These are phyloP conservation scores for Artomyces pyxidatus DNA, from an alignment of 768 basidiomycete genomes.

Conservation along the genomic window DNA sequence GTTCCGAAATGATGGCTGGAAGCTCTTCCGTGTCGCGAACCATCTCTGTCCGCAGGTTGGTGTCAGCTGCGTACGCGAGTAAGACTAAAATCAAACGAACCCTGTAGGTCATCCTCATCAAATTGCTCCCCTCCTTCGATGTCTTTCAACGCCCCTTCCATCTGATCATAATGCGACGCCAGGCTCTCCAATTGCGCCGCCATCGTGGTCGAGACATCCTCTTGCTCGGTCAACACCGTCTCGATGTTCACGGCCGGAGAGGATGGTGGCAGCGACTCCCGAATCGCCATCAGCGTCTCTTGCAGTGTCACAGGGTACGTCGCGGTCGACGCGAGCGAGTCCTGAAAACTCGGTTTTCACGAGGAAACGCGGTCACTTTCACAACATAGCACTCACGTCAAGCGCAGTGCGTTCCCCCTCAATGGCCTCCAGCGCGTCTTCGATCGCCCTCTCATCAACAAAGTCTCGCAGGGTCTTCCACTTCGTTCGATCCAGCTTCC, in stretches of 20 bases:
- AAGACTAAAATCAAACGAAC: slow-evolving; percentile 25
- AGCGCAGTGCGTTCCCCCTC: slow-evolving; percentile 60
- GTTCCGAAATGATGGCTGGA: slow-evolving; percentile 62
- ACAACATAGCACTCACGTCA: slow-evolving; percentile 41
- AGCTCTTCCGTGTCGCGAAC: slow-evolving; percentile 74
- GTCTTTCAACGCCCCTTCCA: slow-evolving; percentile 59
- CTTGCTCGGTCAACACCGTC: slow-evolving; percentile 45
- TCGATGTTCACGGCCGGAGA: slow-evolving; percentile 35
- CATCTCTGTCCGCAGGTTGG: slow-evolving; percentile 45
- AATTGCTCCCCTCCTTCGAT: slow-evolving; percentile 63
- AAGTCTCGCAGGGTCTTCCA: slow-evolving; percentile 87
- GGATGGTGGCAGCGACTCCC: slow-evolving; percentile 38
- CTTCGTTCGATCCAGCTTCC: slow-evolving; percentile 37
- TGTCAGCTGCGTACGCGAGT: neutral
- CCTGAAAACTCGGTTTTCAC: slow-evolving; percentile 31
- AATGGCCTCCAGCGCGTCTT: slow-evolving; percentile 64
- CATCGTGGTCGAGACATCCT: slow-evolving; percentile 54
- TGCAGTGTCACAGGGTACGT: slow-evolving; percentile 61
- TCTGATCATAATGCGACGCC: slow-evolving; percentile 68
- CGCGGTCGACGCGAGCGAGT: slow-evolving; percentile 51
- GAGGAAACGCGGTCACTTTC: slow-evolving; percentile 24
- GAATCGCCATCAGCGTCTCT: slow-evolving; percentile 48
- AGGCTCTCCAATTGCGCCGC: slow-evolving; percentile 65
- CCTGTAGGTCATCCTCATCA: slow-evolving; percentile 60
- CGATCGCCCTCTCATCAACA: slow-evolving; percentile 76